Evolutionary conservation across 352 stramenopile genomes (phyloP), one percentile per base, ranked within the genome.

Genomic region (Globisporangium nagaii): DNA sequence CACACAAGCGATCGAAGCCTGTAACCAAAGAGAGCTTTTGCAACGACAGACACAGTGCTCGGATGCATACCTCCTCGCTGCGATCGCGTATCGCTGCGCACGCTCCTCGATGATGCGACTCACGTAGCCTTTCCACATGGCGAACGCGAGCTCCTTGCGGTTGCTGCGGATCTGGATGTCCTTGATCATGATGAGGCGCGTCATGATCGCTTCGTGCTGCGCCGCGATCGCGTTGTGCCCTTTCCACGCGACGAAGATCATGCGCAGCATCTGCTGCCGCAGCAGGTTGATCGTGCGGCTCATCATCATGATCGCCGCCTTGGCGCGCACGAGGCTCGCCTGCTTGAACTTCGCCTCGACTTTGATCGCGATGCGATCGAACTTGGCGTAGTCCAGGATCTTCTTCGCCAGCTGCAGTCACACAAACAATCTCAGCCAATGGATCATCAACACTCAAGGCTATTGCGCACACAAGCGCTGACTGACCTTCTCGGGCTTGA

Each of bases 231-330:
- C 64, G n/a, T 87, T 87, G n/a, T 70, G 66, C 20, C 84, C 78
- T 27, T 84, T 85, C 83, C 83, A 93, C 2, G 79, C 83, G 1
- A 62, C 55, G 37, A 93, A 93, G 24, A 87, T 74, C 74, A 93
- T 88, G n/a, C 79, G 68, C 36, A 81, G 62, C 34, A 86, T 90
- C 39, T 88, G 75, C 32, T 73, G 71, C 2, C 75, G 72, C 15
- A 90, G 52, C 13, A 67, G 34, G 10, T 66, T 52, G 22, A 88
- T 74, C 9, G 78, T 90, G 37, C 79, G 68, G 24, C 73, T 88
- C 78, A 93, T 90, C 78, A 90, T 89, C 70, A 87, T 83, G 51
- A 90, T 90, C 11, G 79, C 78, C 9, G 78, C 71, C 36, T 85
- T 87, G 2, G 79, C 78, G 31, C 83, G 66, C 37, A 90, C 78